Evolutionary conservation across 1,284 basidiomycete species (phyloP), one percentile per base, ranked within the genome.

Genomic region (Grifola frondosa): DNA sequence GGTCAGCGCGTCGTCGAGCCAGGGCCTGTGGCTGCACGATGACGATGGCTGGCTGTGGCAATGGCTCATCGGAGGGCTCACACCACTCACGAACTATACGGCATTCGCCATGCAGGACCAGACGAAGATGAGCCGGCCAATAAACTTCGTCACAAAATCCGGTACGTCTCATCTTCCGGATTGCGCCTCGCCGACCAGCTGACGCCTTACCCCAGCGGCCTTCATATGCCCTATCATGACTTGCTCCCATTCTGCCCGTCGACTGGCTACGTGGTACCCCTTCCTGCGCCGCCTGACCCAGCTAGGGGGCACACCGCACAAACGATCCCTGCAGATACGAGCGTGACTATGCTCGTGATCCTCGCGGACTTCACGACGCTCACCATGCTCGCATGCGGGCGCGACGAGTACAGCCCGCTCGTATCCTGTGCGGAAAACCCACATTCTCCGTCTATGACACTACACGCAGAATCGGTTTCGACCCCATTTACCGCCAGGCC

Each of bases 391-490:
- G 80, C 88, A 2, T 93, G 91, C 57, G 91, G 90, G 4, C 74
- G 89, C 20, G 90, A 92, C 61, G 60, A 74, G 35, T 94, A 91
- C 67, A 91, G 88, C 8, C 86, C 85, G 2, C 66, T 91, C 5
- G 80, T 88, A 16, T 75, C 78, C 1, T 94, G 91, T 57, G 71
- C 78, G 10, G 85, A 89, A n/a, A n/a, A n/a, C n/a, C n/a, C n/a
- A n/a, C n/a, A n/a, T n/a, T n/a, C n/a, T n/a, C n/a, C n/a, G n/a
- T n/a, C n/a, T n/a, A n/a, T n/a, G n/a, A n/a, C n/a, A n/a, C n/a
- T n/a, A n/a, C n/a, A n/a, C n/a, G n/a, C n/a, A n/a, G n/a, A n/a
- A n/a, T n/a, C n/a, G n/a, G n/a, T n/a, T n/a, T n/a, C n/a, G n/a
- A n/a, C n/a, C n/a, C n/a, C n/a, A n/a, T n/a, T n/a, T n/a, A n/a